These are phyloP conservation scores for Cryphonectria parasitica DNA, from an alignment of 2,329 filamentous ascomycete genomes.

Conservation along the genomic window DNA sequence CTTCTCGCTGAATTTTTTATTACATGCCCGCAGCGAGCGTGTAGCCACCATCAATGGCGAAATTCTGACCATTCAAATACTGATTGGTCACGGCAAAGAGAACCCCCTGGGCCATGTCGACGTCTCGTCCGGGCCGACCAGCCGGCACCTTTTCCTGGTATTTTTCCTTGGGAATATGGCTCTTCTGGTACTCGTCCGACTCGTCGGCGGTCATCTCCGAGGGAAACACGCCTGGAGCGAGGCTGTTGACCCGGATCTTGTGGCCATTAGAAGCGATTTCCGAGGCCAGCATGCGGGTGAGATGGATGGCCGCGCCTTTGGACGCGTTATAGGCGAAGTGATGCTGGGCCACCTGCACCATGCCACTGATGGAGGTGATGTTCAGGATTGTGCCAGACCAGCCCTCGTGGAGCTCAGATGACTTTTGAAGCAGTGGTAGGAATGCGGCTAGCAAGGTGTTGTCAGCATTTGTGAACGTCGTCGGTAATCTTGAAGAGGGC, in stretches of 20 bases:
- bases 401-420: conserved; percentile 45
- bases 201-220: conserved; percentile 70
- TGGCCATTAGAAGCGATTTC: conserved; percentile 63
- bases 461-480: background rate
- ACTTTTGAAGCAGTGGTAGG: conserved; percentile 63
- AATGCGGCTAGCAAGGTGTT: conserved; percentile 55
- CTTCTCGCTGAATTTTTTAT: conserved; percentile 31
- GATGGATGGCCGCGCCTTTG: conserved; percentile 68
- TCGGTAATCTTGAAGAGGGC: background rate
- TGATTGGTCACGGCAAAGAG: conserved; percentile 53
- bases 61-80: conserved; percentile 44
- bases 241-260: conserved; percentile 71
- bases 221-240: conserved; percentile 72
- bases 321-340: conserved; percentile 68
- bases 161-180: conserved; percentile 59
- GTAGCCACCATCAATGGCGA: conserved; percentile 59
- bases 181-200: conserved; percentile 57
- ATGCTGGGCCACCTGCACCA: conserved; percentile 65
- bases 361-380: conserved; percentile 68
- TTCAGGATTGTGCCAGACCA: conserved; percentile 68
- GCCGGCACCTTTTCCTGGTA: conserved; percentile 59
- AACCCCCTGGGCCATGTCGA: conserved; percentile 61
- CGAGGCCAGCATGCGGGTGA: conserved; percentile 65
- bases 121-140: conserved; percentile 56
- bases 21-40: conserved; percentile 39